phyloP scores from a whole-genome alignment of 1,284 basidiomycete genomes.

The Grifola frondosa region DNA sequence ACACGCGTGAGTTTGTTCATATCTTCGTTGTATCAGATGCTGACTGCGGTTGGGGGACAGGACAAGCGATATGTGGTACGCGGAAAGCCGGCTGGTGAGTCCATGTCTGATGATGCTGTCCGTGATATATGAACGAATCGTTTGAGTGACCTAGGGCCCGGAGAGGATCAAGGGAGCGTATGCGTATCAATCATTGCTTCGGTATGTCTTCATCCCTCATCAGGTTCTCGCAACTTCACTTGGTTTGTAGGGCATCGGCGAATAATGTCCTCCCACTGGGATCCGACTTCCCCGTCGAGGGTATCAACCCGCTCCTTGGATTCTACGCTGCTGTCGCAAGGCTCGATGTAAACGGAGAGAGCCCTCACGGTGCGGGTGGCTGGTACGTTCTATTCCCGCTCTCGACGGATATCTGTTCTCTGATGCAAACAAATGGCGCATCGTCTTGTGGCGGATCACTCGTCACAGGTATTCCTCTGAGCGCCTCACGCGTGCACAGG shows the following conservation, averaged over 20 bases:
- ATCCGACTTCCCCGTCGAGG: slow-evolving; percentile 91
- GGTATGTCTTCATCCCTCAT: slow-evolving; percentile 41
- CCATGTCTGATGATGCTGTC: too few relatives aligned
- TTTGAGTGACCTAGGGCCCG: slow-evolving; percentile 54
- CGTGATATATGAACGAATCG: neutral
- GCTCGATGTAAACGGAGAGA: slow-evolving; percentile 64
- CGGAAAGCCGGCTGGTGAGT: slow-evolving; percentile 72
- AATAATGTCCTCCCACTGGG: slow-evolving; percentile 72
- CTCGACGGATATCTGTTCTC: neutral
- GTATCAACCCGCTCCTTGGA: slow-evolving; percentile 75
- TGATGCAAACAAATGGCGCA: too few relatives aligned
- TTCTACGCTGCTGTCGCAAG: slow-evolving; percentile 88
- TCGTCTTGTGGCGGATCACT: neutral
- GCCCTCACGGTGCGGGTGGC: slow-evolving; percentile 78
- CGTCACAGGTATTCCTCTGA: slow-evolving; percentile 65
- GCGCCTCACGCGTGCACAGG: slow-evolving; percentile 71
- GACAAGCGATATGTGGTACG: slow-evolving; percentile 91
- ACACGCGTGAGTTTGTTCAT: slow-evolving; percentile 63
- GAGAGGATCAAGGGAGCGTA: slow-evolving; percentile 85
- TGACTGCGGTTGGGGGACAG: slow-evolving; percentile 39
- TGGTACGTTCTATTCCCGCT: slow-evolving; percentile 53
- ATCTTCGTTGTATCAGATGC: neutral
- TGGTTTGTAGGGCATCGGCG: slow-evolving; percentile 41
- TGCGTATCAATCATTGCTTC: slow-evolving; percentile 78
- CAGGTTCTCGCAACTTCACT: neutral